phyloP scores from a whole-genome alignment of 495 filamentous ascomycete species.

The Tuber calosporum region DNA sequence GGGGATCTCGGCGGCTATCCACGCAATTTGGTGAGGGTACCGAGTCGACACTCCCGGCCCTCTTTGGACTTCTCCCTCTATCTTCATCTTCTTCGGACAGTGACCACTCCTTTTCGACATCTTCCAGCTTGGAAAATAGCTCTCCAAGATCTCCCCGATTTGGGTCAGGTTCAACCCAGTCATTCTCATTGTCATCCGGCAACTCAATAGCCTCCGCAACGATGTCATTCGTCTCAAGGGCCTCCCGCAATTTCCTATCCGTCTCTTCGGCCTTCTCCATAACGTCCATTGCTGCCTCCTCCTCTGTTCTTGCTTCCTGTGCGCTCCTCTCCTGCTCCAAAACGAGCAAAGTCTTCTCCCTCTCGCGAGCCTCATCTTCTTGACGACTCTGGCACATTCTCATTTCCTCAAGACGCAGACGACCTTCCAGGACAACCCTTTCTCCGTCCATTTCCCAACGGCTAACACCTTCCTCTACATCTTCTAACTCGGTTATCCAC shows the following conservation, averaged over 20 bases:
- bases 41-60: slow-evolving; percentile 7
- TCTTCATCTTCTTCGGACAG: slow-evolving; percentile 13
- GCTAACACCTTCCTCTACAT: slow-evolving; percentile 69
- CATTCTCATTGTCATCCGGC: slow-evolving; percentile 25
- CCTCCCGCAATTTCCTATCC: slow-evolving; percentile 32
- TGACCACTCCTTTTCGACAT: slow-evolving; percentile 24
- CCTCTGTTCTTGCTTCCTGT: slow-evolving; percentile 31
- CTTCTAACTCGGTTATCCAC: slow-evolving; percentile 82
- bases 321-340: slow-evolving; percentile 32
- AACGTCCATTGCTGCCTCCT: slow-evolving; percentile 31
- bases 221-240: slow-evolving; percentile 36
- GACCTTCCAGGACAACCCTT: slow-evolving; percentile 38
- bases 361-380: slow-evolving; percentile 32
- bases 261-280: slow-evolving; percentile 38
- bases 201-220: slow-evolving; percentile 35
- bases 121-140: slow-evolving; percentile 23
- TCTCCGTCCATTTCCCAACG: slow-evolving; percentile 55
- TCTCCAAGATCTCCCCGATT: slow-evolving; percentile 11
- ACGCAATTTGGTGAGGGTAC: background rate
- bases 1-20: background rate
- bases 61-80: slow-evolving; percentile 7
- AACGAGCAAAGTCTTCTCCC: slow-evolving; percentile 32
- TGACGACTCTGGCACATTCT: slow-evolving; percentile 12
- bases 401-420: slow-evolving; percentile 31
- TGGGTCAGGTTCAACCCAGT: background rate